Evolutionary conservation across 257 asterid genomes (phyloP).

Genomic region (Asclepias syriaca): DNA sequence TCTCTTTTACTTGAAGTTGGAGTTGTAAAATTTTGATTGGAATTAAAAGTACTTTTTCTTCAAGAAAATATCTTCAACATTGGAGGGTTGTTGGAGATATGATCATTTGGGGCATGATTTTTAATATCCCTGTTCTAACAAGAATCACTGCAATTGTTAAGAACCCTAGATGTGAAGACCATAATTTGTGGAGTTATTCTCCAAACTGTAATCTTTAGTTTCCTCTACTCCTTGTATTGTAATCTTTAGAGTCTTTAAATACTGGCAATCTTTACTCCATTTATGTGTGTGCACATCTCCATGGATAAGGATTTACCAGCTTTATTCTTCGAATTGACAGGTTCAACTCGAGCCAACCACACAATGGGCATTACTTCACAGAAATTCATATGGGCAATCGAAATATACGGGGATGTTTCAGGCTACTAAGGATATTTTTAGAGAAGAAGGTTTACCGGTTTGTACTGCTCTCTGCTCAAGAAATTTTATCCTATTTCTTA

Average conservation of each 20-base stretch:
- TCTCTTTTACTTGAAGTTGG: not conserved
- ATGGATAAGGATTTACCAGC: slow-evolving; percentile 9
- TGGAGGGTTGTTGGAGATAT: no score
- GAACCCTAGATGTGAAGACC: no score
- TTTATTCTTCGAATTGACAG: slow-evolving; percentile 30
- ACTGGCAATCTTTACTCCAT: no score
- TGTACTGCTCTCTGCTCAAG: not conserved
- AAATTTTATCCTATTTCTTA: not conserved
- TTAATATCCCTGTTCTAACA: no score
- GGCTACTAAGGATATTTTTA: slow-evolving; percentile 80
- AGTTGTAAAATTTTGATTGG: not conserved
- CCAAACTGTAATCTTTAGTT: no score
- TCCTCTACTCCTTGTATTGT: no score
- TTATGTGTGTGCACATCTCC: no score
- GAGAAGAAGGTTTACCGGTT: slow-evolving; percentile 96
- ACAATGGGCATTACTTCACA: slow-evolving; percentile 68
- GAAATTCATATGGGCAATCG: slow-evolving; percentile 43
- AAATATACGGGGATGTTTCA: slow-evolving; percentile 86
- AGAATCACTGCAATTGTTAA: no score
- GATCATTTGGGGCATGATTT: not conserved
- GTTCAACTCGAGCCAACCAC: slow-evolving; percentile 95
- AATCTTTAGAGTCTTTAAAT: no score
- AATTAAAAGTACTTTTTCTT: not conserved
- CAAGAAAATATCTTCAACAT: not conserved
- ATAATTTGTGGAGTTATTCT: no score